Percentiles rank a stretch among this genome's conserved stretches.
phyloP scores from a whole-genome alignment of 306 rosid genomes.

The Corylus heterophylla region DNA sequence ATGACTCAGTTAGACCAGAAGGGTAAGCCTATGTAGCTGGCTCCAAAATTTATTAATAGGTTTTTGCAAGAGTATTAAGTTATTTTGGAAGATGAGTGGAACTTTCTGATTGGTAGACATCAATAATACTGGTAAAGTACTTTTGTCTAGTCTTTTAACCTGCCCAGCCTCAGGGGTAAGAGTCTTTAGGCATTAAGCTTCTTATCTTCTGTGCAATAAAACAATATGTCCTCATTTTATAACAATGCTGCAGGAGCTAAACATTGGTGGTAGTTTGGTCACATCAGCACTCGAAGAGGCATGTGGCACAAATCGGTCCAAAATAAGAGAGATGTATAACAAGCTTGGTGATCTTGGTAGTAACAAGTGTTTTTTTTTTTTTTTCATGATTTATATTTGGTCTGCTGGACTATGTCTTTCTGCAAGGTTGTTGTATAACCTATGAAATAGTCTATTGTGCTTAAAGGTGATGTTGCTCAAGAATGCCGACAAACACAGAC shows the following conservation, averaged over 20 bases:
- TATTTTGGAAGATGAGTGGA: neutral
- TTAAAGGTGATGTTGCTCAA: conserved; percentile 96
- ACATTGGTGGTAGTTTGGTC: conserved; percentile 89
- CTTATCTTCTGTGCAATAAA: neutral
- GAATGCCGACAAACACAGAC: conserved; percentile 89
- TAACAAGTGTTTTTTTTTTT: conserved; percentile 25
- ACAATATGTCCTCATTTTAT: conserved; percentile 1
- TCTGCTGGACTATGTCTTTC: conserved; percentile 27
- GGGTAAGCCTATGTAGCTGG: neutral
- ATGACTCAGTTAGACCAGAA: neutral
- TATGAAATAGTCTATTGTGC: conserved; percentile 31
- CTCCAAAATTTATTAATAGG: neutral
- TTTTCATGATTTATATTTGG: conserved; percentile 21
- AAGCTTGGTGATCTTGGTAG: conserved; percentile 90
- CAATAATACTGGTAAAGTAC: neutral
- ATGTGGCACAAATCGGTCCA: conserved; percentile 71
- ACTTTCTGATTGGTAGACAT: neutral
- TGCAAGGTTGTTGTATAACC: conserved; percentile 23
- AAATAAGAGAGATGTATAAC: conserved; percentile 82
- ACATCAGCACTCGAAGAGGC: conserved; percentile 84
- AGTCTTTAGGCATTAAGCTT: conserved; percentile 20
- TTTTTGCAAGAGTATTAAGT: neutral
- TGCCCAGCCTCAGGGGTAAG: neutral
- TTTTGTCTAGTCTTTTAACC: neutral
- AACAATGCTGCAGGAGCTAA: conserved; percentile 63